Conservation (phyloP, 805 yeast genomes). For the Suhomyces sp. region DNA sequence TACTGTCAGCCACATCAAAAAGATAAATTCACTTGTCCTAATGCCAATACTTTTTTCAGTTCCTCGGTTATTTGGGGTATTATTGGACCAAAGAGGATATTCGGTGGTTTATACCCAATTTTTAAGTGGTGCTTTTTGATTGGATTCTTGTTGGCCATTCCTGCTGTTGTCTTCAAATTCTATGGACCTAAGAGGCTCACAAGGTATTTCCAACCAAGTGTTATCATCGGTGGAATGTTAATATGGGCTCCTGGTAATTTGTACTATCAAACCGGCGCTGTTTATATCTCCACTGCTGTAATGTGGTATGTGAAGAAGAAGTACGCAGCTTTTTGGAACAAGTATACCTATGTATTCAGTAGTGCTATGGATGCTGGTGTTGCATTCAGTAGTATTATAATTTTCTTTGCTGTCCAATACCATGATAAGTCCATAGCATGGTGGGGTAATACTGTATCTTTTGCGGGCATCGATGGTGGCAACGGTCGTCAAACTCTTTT, state of each 20-base stretch:
- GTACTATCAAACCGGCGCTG: slow-evolving; percentile 26
- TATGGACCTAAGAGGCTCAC: slow-evolving; percentile 17
- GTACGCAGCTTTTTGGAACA: slow-evolving; percentile 34
- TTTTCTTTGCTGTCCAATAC: slow-evolving; percentile 38
- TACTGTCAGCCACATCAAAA: slow-evolving; percentile 20
- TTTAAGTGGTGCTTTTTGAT: slow-evolving; percentile 36
- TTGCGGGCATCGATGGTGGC: slow-evolving; percentile 38
- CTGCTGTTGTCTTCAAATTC: slow-evolving; percentile 15
- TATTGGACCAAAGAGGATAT: slow-evolving; percentile 37
- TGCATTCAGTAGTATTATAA: slow-evolving; percentile 33
- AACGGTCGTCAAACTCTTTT: slow-evolving; percentile 18
- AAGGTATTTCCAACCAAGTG: slow-evolving; percentile 33
- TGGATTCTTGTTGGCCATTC: slow-evolving; percentile 29
- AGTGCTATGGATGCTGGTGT: slow-evolving; percentile 33
- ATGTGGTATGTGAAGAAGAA: slow-evolving; percentile 27
- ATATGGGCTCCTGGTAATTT: slow-evolving; percentile 33
- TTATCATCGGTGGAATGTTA: slow-evolving; percentile 32
- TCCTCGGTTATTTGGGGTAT: slow-evolving; percentile 66
- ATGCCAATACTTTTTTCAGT: slow-evolving; percentile 39
- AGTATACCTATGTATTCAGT: slow-evolving; percentile 32
- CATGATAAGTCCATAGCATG: slow-evolving; percentile 27
- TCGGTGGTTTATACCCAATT: slow-evolving; percentile 31
- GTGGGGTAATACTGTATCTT: slow-evolving; percentile 32
- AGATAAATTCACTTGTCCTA: slow-evolving; percentile 30
- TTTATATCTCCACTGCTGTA: slow-evolving; percentile 24